phyloP scores from a whole-genome alignment of 495 filamentous ascomycete genomes.

The Jackrogersella multiformis region DNA sequence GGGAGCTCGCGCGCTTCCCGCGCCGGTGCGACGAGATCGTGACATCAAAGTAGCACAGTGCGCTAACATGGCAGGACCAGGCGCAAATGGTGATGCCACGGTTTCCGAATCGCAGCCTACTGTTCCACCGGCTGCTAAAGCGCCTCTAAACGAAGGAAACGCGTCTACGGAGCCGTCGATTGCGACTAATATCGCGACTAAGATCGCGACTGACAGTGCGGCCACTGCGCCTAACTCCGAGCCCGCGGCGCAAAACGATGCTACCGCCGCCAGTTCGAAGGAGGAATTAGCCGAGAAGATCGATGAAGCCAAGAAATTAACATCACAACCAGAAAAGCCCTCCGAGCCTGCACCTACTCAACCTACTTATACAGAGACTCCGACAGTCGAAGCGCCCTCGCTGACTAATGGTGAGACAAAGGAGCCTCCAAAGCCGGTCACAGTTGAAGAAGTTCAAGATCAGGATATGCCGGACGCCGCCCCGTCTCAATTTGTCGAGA shows the following conservation, averaged over 20 bases:
- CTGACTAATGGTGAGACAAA: conserved; percentile 31
- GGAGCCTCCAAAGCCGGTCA: conserved; percentile 36
- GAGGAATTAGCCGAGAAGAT: conserved; percentile 31
- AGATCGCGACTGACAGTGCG: conserved; percentile 8
- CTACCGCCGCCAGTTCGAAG: conserved; percentile 21
- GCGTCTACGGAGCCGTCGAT: conserved; percentile 30
- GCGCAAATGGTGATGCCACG: conserved; percentile 34
- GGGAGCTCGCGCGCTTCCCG: conserved; percentile 16
- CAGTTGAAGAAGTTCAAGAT: conserved; percentile 39
- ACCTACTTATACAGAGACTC: conserved; percentile 19
- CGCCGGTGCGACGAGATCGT: conserved; percentile 31
- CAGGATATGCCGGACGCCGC: conserved; percentile 28
- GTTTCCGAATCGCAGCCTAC: conserved; percentile 27
- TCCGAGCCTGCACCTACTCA: conserved; percentile 26
- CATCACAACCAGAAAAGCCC: conserved; percentile 36
- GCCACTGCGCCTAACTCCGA: conserved; percentile 25
- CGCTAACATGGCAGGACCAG: conserved; percentile 40
- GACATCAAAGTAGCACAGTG: conserved; percentile 37
- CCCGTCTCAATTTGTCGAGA: conserved; percentile 24
- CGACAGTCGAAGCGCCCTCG: conserved; percentile 24
- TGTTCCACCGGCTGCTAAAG: conserved; percentile 31
- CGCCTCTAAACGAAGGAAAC: conserved; percentile 20
- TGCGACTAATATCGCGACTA: conserved; percentile 16
- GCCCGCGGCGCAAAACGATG: conserved; percentile 28
- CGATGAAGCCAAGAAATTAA: conserved; percentile 23